phyloP scores from a whole-genome alignment of 805 yeast species.

The Peterozyma toletana region DNA sequence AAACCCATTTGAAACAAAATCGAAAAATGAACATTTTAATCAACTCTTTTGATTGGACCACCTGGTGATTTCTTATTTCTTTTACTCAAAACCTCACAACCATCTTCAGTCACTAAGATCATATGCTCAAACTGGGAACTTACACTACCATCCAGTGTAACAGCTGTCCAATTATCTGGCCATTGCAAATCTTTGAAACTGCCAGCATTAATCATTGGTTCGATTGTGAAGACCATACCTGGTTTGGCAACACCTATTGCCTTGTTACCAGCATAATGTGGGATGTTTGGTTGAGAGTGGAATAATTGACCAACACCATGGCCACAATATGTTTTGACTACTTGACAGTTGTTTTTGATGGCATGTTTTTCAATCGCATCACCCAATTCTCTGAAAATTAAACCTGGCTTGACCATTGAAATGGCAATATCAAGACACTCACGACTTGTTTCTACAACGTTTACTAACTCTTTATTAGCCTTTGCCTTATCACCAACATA shows the following conservation, averaged over 20 bases:
- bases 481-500: conserved; percentile 89
- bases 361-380: conserved; percentile 86
- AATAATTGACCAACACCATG: conserved; percentile 85
- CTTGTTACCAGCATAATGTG: conserved; percentile 92
- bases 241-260: conserved; percentile 91
- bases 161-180: conserved; percentile 98
- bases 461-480: conserved; percentile 72
- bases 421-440: conserved; percentile 84
- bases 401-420: conserved; percentile 82
- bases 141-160: conserved; percentile 81
- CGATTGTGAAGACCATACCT: conserved; percentile 95
- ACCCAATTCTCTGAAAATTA: conserved; percentile 81
- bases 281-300: conserved; percentile 89
- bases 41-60: conserved; percentile 61
- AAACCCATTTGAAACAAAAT: too few species aligned
- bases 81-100: conserved; percentile 84
- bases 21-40: conserved; percentile 8
- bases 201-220: conserved; percentile 93
- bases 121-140: conserved; percentile 97
- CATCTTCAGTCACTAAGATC: conserved; percentile 84
- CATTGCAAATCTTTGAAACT: conserved; percentile 72
- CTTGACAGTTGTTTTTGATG: conserved; percentile 67
- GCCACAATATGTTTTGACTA: conserved; percentile 87
- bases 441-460: conserved; percentile 87
- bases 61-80: conserved; percentile 82